phyloP scores from a whole-genome alignment of 805 yeast genomes.

The Ogataea paraovalis region DNA sequence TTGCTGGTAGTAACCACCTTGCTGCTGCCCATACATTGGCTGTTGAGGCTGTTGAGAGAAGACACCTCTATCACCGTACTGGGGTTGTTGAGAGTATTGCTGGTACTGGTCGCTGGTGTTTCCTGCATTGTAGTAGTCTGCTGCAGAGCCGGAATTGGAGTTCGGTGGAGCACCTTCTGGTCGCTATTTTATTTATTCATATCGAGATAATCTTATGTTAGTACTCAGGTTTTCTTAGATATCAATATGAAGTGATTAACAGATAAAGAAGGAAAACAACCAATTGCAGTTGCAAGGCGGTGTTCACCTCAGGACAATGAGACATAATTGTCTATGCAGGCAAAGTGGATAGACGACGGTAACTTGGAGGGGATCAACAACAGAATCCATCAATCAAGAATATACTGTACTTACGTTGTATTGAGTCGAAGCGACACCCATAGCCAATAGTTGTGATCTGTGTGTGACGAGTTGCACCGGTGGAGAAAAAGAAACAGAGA shows the following conservation, averaged over 20 bases:
- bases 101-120: background rate
- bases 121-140: background rate
- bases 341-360: too few relatives aligned
- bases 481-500: background rate
- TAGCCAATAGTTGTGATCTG: too few relatives aligned
- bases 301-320: too few relatives aligned
- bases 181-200: background rate
- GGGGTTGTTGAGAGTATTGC: background rate
- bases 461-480: too few relatives aligned
- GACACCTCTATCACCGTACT: background rate
- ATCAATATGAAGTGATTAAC: background rate
- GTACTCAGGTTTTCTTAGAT: too few relatives aligned
- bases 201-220: too few relatives aligned
- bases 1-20: conserved; percentile 15
- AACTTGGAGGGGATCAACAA: too few relatives aligned
- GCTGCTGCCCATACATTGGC: background rate
- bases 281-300: too few relatives aligned
- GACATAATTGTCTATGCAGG: too few relatives aligned
- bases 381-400: background rate
- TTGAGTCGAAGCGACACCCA: too few relatives aligned
- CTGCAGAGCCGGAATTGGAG: background rate
- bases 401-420: background rate
- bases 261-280: background rate
- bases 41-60: conserved; percentile 33
- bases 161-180: background rate